Evolutionary conservation across 1,284 basidiomycete species (phyloP).

Genomic region (Ustilago sp.): DNA sequence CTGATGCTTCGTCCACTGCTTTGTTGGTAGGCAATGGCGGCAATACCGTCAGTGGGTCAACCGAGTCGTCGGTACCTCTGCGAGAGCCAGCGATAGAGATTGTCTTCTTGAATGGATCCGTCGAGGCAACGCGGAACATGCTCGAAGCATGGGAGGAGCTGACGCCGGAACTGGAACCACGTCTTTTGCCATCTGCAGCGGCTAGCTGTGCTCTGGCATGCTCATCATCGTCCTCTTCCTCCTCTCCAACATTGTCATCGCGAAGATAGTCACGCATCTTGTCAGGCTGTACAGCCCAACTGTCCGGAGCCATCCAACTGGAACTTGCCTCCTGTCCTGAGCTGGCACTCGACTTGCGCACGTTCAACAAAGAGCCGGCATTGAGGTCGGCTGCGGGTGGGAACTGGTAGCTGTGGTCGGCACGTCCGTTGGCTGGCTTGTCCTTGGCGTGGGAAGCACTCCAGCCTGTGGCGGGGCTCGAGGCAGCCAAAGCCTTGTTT

Average conservation of each 20-base stretch:
- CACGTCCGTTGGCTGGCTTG: conserved; percentile 27
- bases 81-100: conserved; percentile 36
- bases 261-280: conserved; percentile 50
- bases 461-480: conserved; percentile 18
- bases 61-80: conserved; percentile 49
- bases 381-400: conserved; percentile 32
- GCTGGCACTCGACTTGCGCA: conserved; percentile 56
- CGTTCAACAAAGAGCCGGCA: conserved; percentile 20
- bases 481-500: conserved; percentile 10
- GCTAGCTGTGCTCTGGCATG: conserved; percentile 21
- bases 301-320: conserved; percentile 68
- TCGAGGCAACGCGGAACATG: conserved; percentile 44
- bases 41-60: conserved; percentile 39
- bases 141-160: conserved; percentile 38
- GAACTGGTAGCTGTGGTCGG: conserved; percentile 52
- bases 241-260: conserved; percentile 56
- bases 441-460: conserved; percentile 19
- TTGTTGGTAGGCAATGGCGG: conserved; percentile 32
- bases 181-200: conserved; percentile 24
- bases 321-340: conserved; percentile 55
- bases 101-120: conserved; percentile 38
- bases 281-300: conserved; percentile 67
- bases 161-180: conserved; percentile 41
- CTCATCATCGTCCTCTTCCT: conserved; percentile 54
- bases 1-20: conserved; percentile 24